These are phyloP conservation scores for Tuber aestivum DNA, from an alignment of 495 filamentous ascomycete genomes.

Conservation along the genomic window DNA sequence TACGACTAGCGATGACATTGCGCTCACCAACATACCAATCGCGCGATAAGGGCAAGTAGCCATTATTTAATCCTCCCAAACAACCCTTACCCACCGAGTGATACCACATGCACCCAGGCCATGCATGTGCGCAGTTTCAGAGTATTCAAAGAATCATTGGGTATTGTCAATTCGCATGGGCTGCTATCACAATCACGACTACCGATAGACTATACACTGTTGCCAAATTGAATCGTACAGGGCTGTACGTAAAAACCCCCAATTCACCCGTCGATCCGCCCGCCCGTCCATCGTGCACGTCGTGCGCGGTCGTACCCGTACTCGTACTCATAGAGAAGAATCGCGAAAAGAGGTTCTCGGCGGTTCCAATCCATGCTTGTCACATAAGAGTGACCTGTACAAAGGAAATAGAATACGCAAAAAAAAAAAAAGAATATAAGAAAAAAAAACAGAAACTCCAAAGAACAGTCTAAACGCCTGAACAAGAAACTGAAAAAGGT, in stretches of 20 bases:
- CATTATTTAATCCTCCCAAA: not conserved
- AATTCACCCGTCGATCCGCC: slow-evolving; percentile 5
- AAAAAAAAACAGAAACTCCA: not conserved
- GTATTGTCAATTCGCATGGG: not conserved
- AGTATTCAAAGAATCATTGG: not conserved
- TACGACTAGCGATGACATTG: not conserved
- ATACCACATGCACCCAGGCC: not conserved
- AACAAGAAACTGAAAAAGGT: slow-evolving; percentile 19
- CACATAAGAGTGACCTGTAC: slow-evolving; percentile 12
- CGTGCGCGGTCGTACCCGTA: not conserved
- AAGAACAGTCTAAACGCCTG: not conserved
- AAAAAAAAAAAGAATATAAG: not conserved
- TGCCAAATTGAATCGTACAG: not conserved
- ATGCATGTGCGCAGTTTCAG: not conserved
- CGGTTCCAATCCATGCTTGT: not conserved
- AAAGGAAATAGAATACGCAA: not conserved
- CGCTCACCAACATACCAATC: not conserved
- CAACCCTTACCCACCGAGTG: not conserved
- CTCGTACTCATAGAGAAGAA: not conserved
- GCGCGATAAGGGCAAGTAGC: not conserved
- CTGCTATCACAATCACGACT: not conserved
- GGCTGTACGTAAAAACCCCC: slow-evolving; percentile 6
- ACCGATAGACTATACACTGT: not conserved
- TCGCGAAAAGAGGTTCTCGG: not conserved
- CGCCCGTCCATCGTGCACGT: not conserved